phyloP scores from a whole-genome alignment of 257 asterid genomes.

The Forsythia suspensa region DNA sequence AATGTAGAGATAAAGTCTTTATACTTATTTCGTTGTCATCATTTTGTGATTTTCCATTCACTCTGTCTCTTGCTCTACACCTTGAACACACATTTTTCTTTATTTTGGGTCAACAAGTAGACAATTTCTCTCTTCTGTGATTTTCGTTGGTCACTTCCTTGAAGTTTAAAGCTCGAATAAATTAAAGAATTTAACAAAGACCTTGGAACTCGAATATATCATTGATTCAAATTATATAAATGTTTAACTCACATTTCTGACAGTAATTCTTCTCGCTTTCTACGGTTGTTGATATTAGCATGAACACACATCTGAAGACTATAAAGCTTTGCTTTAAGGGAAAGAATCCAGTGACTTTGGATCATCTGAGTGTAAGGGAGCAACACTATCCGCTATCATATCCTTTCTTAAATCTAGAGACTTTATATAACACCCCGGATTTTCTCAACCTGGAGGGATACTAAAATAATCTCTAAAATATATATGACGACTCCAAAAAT shows the following conservation, averaged over 20 bases:
- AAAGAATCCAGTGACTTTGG: constrained; percentile 64
- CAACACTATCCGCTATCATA: constrained; percentile 64
- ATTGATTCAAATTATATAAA: too few species aligned
- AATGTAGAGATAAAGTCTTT: constrained; percentile 41
- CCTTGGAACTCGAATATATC: too few species aligned
- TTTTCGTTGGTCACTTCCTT: too few species aligned
- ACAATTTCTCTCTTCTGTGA: constrained; percentile 7
- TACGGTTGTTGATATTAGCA: constrained; percentile 53
- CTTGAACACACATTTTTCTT: constrained; percentile 69
- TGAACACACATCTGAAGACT: constrained; percentile 72
- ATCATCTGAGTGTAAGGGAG: constrained; percentile 73
- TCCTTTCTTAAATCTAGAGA: constrained; percentile 66
- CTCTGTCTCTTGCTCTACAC: constrained; percentile 60
- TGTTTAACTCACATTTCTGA: too few species aligned
- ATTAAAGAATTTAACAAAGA: too few species aligned
- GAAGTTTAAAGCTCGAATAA: too few species aligned
- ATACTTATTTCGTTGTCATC: constrained; percentile 31
- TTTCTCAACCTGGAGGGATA: too few species aligned
- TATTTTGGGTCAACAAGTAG: constrained; percentile 13
- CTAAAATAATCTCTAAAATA: too few species aligned
- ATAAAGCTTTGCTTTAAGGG: constrained; percentile 61
- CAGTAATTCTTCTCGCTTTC: too few species aligned
- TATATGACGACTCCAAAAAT: too few species aligned
- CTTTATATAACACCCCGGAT: constrained; percentile 14
- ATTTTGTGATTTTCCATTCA: constrained; percentile 50